Base-by-base conservation (phyloP, 2,329 filamentous ascomycete genomes). In the Scolecobasidium constrictum region DNA sequence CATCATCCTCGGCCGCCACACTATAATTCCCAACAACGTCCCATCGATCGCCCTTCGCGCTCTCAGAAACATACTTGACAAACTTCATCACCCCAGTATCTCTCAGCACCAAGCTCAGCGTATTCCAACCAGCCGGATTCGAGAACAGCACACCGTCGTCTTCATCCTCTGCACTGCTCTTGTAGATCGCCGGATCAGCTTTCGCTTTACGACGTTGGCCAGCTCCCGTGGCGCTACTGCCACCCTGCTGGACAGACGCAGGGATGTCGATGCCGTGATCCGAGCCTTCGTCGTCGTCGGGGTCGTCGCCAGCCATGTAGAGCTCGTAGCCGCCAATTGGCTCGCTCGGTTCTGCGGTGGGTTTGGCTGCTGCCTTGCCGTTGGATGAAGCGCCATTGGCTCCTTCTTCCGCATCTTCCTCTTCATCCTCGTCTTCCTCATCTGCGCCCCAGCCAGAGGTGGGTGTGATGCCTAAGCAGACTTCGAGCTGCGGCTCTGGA, bases 11-110 rank as follows among this genome's bases (percentile, higher is more conserved):
- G 35, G 49, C 52, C 38, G 53, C 49, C 22, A 94, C 81, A 18
- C 81, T 85, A 59, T 84, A 86, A 23, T 78, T 78, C 1, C 79
- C 92, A 37, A 78, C 81, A 39, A 96, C 71, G 64, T 98, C 92
- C 86, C 88, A 96, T 35, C 92, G 73, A 63, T 96, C 92, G 1
- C 92, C 92, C 56, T 77, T 77, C 5, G 92, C 92, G 40, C 73
- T 76, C 46, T 72, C 72, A 62, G 83, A 93, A 17, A 98, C 83
- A 60, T 96, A 98, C 69, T 96, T 98, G 55, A 96, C 87, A 58
- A 98, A 98, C 59, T 86, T 81, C 56, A 98, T 69, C 12, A 83
- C 82, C 12, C 86, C 88, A 51, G 77, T 78, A 58, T 98, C 92
- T 45, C 92, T 75, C 51, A 96, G 67, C 22, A 96, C 92, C 50